phyloP scores from a whole-genome alignment of 169 alveolate genomes.

The Babesia divergens region DNA sequence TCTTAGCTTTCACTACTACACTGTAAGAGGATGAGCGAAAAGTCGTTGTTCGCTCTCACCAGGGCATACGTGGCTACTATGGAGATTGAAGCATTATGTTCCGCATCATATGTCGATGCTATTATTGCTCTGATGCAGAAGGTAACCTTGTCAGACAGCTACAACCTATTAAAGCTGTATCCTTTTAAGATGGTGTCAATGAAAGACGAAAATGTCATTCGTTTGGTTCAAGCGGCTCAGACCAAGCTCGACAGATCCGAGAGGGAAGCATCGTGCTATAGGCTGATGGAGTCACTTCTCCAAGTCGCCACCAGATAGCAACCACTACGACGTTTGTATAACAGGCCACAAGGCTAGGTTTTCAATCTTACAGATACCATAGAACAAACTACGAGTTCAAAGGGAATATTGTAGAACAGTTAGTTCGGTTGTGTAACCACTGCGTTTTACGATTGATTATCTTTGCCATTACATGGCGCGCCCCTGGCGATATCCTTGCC shows the following conservation, averaged over 20 bases:
- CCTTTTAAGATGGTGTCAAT: conserved; percentile 1
- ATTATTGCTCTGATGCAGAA: neutral
- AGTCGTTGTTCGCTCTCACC: conserved; percentile 30
- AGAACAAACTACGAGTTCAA: no score
- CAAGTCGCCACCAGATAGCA: conserved; percentile 8
- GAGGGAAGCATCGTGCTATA: neutral
- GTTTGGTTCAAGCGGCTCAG: neutral
- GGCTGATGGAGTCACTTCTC: neutral
- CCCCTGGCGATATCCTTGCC: neutral
- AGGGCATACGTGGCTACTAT: conserved; percentile 10
- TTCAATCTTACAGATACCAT: no score
- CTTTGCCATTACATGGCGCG: no score
- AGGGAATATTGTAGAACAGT: no score
- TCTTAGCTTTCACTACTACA: neutral
- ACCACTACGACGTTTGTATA: no score
- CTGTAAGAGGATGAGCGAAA: conserved; percentile 14
- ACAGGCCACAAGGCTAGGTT: no score
- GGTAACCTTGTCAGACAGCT: neutral
- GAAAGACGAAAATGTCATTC: neutral
- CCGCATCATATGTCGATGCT: conserved; percentile 12
- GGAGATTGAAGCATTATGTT: conserved; percentile 11
- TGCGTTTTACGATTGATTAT: no score
- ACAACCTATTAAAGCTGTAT: neutral
- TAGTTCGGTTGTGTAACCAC: no score
- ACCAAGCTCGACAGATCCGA: neutral